phyloP scores from a whole-genome alignment of 805 yeast genomes.

The Candida taoyuanica region DNA sequence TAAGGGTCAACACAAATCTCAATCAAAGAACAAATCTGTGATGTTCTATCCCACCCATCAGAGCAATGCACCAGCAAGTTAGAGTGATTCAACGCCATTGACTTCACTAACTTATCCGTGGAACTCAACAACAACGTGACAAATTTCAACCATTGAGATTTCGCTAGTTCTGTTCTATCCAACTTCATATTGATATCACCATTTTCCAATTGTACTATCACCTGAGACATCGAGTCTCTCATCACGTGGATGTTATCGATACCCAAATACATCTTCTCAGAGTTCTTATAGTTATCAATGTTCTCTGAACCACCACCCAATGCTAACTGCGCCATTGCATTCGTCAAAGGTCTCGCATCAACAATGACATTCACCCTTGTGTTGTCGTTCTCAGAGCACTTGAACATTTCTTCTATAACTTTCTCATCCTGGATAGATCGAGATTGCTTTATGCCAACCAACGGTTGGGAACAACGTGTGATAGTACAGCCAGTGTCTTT shows the following conservation, averaged over 20 bases:
- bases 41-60: constrained; percentile 98
- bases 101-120: constrained; percentile 71
- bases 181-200: constrained; percentile 55
- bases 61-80: constrained; percentile 90
- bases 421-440: constrained; percentile 91
- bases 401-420: constrained; percentile 67
- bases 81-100: constrained; percentile 77
- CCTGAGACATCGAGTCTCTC: constrained; percentile 71
- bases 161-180: constrained; percentile 53
- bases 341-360: constrained; percentile 89
- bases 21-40: constrained; percentile 79
- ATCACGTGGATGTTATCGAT: constrained; percentile 95
- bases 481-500: constrained; percentile 68
- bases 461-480: constrained; percentile 87
- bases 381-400: constrained; percentile 39
- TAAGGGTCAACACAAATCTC: constrained; percentile 89
- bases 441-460: constrained; percentile 83
- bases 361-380: constrained; percentile 67
- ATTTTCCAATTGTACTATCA: constrained; percentile 27
- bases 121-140: constrained; percentile 65
- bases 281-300: constrained; percentile 75
- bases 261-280: constrained; percentile 74
- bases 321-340: constrained; percentile 95
- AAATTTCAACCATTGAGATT: constrained; percentile 78
- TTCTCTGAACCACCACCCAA: constrained; percentile 97